Evolutionary conservation across 1,284 basidiomycete genomes (phyloP), one percentile per base, ranked within the genome.

Genomic region (Phaffia rhodozyma): DNA sequence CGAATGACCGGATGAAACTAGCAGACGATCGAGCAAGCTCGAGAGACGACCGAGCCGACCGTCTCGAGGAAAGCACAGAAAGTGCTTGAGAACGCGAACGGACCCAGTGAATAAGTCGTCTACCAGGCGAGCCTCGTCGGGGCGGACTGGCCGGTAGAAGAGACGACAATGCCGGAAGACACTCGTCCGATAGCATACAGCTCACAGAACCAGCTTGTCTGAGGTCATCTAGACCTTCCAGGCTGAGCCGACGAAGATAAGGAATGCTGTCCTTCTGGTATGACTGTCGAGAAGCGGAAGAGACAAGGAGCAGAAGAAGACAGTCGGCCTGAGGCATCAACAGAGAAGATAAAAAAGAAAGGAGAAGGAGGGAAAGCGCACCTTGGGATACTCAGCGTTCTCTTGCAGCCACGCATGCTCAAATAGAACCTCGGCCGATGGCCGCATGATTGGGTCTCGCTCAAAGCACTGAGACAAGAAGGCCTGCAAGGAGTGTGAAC

Each of bases 191-290:
- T 11, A 43, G 38, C 13, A 43, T 11, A 43, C 38, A 43, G 38
- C 38, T 11, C 13, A 16, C 13, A 43, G 38, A 43, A 2, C 13
- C 13, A 16, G 38, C 5, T 11, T 5, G 38, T 11, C 5, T 43
- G 38, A 43, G 38, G 16, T 43, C 38, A 43, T 11, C 13, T 11
- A 43, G 38, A 16, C 38, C 38, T 7, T 62, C 61, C 48, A 48
- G 48, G 56, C 60, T 50, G 72, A 94, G 86, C 3, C 92, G 85
- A 23, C 89, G 85, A 27, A 94, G 79, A 79, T 94, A 96, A 4
- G 92, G 92, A 48, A 97, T 88, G 69, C 89, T 92, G 71, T 97
- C 93, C 73, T 96, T 89, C 48, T 86, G 86, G 25, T 88, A 86
- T 27, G 91, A 76, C 66, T 87, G 85, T 86, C 89, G 67, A 38